These are phyloP conservation scores for Irpex rosettiformis DNA, from an alignment of 1,284 basidiomycete species.

Conservation along the genomic window DNA sequence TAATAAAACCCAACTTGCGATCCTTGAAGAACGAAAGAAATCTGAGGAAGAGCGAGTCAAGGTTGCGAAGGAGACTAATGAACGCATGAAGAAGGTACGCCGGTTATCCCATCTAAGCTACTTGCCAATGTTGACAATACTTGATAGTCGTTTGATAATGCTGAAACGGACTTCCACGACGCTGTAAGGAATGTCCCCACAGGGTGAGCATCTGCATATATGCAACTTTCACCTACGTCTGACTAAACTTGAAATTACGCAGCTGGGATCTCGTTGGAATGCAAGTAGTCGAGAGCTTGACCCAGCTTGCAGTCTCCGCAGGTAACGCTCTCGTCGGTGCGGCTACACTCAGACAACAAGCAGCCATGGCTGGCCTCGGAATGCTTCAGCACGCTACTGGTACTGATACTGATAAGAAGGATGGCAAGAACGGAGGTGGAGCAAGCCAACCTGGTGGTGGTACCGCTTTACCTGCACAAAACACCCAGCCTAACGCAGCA, in stretches of 20 bases:
- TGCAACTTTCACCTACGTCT: neutral
- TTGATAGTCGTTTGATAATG: neutral
- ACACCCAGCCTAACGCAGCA: neutral
- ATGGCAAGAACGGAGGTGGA: neutral
- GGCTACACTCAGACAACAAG: neutral
- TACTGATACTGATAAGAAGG: neutral
- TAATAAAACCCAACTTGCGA: neutral
- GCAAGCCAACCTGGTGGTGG: neutral
- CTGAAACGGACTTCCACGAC: constrained; percentile 4
- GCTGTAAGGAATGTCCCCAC: constrained; percentile 1
- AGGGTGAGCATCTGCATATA: neutral
- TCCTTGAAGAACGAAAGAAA: neutral
- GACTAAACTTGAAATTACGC: neutral
- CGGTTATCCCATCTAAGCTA: neutral
- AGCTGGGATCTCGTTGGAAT: neutral
- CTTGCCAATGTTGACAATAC: neutral
- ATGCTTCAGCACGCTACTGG: neutral
- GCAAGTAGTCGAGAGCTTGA: neutral
- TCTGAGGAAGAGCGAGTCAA: neutral
- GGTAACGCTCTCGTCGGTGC: neutral
- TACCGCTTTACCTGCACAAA: neutral
- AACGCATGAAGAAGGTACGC: constrained; percentile 1
- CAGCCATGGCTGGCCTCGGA: constrained; percentile 1
- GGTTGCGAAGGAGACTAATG: neutral
- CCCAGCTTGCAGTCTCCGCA: neutral